These are phyloP conservation scores for Euphorbia celastroides DNA, from an alignment of 441 rosid species.

Conservation along the genomic window DNA sequence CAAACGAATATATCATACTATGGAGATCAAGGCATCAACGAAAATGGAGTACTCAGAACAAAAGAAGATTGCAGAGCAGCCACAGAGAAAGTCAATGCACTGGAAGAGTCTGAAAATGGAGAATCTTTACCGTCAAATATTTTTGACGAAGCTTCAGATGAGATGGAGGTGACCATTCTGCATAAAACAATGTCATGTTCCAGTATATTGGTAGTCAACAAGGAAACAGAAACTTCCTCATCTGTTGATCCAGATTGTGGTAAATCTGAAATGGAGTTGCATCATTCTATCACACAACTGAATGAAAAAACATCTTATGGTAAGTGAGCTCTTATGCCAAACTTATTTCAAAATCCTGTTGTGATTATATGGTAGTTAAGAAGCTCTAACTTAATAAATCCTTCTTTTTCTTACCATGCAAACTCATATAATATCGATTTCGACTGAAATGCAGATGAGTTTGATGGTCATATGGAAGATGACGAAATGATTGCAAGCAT, in stretches of 20 bases:
- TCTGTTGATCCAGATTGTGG: neutral
- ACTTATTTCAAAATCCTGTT: neutral
- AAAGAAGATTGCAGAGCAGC: neutral
- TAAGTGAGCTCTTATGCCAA: conserved; percentile 6
- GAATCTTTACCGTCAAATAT: conserved; percentile 7
- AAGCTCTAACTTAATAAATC: too few relatives aligned
- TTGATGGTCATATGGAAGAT: neutral
- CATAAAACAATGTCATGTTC: conserved; percentile 7
- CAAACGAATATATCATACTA: neutral
- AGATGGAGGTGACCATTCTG: conserved; percentile 1
- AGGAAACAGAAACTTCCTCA: neutral
- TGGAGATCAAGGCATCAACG: neutral
- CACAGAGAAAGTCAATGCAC: neutral
- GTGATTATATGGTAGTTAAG: neutral
- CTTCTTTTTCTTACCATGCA: neutral
- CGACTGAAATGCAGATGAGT: neutral
- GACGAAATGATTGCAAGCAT: neutral
- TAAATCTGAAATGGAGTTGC: conserved; percentile 8
- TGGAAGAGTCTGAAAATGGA: conserved; percentile 1
- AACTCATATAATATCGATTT: neutral
- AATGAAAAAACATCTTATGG: conserved; percentile 1
- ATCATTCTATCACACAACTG: neutral
- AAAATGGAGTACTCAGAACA: neutral
- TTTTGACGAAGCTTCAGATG: neutral
- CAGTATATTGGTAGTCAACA: too few relatives aligned